Evolutionary conservation across 768 basidiomycete genomes (phyloP).

Genomic region (Calocera viscosa): DNA sequence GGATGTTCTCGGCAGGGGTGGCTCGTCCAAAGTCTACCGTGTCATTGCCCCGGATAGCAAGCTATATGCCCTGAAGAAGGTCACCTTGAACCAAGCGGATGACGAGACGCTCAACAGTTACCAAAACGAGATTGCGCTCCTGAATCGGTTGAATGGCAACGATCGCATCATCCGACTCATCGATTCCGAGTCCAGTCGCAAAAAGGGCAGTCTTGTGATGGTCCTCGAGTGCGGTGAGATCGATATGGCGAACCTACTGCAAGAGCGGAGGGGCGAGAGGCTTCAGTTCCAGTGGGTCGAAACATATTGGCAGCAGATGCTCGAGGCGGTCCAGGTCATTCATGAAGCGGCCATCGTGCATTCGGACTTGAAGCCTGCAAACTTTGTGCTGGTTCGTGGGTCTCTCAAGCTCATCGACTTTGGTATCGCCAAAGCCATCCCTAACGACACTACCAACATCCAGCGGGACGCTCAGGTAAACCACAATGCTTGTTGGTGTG

Average conservation of each 20-base stretch:
- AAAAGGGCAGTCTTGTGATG: constrained; percentile 63
- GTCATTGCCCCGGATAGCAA: constrained; percentile 66
- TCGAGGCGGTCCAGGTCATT: constrained; percentile 95
- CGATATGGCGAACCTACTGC: constrained; percentile 71
- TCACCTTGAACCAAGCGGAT: constrained; percentile 80
- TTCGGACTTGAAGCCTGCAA: constrained; percentile 95
- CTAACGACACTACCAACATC: constrained; percentile 97
- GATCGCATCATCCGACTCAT: constrained; percentile 80
- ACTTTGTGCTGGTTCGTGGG: constrained; percentile 92
- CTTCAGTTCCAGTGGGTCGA: constrained; percentile 90
- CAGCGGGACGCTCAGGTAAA: constrained; percentile 86
- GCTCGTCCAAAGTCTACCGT: constrained; percentile 89
- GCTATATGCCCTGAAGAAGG: constrained; percentile 84
- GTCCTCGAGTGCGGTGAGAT: constrained; percentile 96
- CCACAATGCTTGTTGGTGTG: background rate
- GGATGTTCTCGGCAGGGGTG: constrained; percentile 84
- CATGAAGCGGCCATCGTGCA: constrained; percentile 98
- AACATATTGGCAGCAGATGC: constrained; percentile 99
- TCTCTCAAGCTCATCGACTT: constrained; percentile 97
- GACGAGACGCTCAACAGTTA: constrained; percentile 80
- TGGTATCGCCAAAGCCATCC: constrained; percentile 98
- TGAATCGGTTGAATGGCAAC: constrained; percentile 91
- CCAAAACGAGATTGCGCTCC: constrained; percentile 88
- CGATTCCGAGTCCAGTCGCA: constrained; percentile 79
- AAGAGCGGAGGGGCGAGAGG: constrained; percentile 70